Evolutionary conservation across 2,329 filamentous ascomycete species (phyloP), one percentile per base, ranked within the genome.

Genomic region (Scedosporium dehoogii): DNA sequence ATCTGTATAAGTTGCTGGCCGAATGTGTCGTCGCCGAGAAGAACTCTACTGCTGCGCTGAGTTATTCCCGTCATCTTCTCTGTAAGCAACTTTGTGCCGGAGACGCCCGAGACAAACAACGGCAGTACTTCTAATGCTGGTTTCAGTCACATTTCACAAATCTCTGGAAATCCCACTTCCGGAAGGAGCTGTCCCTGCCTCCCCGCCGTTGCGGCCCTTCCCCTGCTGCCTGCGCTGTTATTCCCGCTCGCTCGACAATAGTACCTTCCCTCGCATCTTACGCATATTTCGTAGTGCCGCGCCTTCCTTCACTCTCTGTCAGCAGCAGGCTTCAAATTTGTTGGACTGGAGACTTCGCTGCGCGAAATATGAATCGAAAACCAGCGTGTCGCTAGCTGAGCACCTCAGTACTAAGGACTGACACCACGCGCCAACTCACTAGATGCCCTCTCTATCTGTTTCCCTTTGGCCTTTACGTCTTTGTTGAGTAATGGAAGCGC

Each of bases 61-160:
- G 33, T 38, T 38, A 38, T 38, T 38, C 14, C 33, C 14, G 33
- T 10, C 33, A 38, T 38, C 33, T 38, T 38, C 33, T 38, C 33
- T 38, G 33, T 38, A 38, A 48, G 44, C 18, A 48, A 18, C 18
- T 48, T 48, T 48, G 18, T n/a, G 44, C 14, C 44, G 16, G 44
- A 48, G 18, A 5, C n/a, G 18, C 44, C 44, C 16, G 21, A 21
- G n/a, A 48, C 21, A 10, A 27, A 16, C 23, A 23, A 14, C 6
- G 12, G 23, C 12, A 23, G 51, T 27, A 55, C 23, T 55, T 27
- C 23, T 55, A n/a, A 55, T 55, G 6, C 12, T 18, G 23, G 23
- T 23, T 55, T 55, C 51, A 55, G 51, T 55, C 51, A 55, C 51
- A 23, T 55, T 23, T 55, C 51, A 55, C 51, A 55, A 55, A 55